These are phyloP conservation scores for Entamoeba invadens DNA, from an alignment of 208 protist genomes.

Conservation along the genomic window DNA sequence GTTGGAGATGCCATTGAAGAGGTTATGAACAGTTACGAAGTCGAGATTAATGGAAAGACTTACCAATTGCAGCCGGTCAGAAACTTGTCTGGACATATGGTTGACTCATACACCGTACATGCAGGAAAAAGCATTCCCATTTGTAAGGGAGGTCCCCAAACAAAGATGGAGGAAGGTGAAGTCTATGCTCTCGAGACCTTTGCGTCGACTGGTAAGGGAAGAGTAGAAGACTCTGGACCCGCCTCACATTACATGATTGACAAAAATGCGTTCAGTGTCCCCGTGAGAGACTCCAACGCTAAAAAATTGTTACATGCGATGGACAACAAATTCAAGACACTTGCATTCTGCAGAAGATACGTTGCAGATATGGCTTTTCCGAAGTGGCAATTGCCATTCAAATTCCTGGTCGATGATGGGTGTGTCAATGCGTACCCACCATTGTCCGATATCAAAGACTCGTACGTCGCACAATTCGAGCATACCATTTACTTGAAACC, in stretches of 20 bases:
- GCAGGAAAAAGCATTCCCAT: slow-evolving; percentile 95
- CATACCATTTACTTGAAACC: slow-evolving; percentile 30
- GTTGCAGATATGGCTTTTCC: neutral
- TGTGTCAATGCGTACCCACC: slow-evolving; percentile 31
- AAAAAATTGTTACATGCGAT: slow-evolving; percentile 1
- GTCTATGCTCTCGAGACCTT: slow-evolving; percentile 99
- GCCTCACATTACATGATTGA: slow-evolving; percentile 34
- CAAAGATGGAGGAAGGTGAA: slow-evolving; percentile 62
- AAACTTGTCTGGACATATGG: slow-evolving; percentile 91
- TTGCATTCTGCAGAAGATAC: slow-evolving; percentile 20
- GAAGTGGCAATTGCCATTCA: neutral
- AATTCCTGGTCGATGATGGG: slow-evolving; percentile 4
- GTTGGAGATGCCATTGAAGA: slow-evolving; percentile 35
- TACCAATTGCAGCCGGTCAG: slow-evolving; percentile 72
- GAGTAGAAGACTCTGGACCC: slow-evolving; percentile 19
- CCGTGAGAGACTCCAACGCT: neutral
- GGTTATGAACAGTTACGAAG: slow-evolving; percentile 48
- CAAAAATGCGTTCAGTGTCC: neutral
- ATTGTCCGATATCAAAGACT: slow-evolving; percentile 14
- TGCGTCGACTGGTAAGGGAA: slow-evolving; percentile 72
- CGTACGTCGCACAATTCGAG: slow-evolving; percentile 31
- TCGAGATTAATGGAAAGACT: slow-evolving; percentile 41
- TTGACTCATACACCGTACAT: slow-evolving; percentile 59
- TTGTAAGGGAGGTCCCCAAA: slow-evolving; percentile 54
- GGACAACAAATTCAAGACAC: slow-evolving; percentile 12